These are phyloP conservation scores for Cicer cuneatum DNA, from an alignment of 306 rosid species.

Conservation along the genomic window DNA sequence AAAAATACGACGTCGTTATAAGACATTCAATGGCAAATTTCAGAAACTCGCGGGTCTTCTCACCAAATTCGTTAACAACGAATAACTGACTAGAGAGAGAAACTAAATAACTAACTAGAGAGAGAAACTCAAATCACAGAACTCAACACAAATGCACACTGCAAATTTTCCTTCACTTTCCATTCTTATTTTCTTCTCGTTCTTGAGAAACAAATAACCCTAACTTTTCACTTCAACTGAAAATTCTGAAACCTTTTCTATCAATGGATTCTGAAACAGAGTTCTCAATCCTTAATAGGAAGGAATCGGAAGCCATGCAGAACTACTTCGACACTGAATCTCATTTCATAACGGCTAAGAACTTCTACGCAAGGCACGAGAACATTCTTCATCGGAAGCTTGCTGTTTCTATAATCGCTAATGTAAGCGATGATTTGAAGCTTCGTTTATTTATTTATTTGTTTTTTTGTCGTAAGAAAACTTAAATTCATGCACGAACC, in stretches of 20 bases:
- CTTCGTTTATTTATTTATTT: too few species aligned
- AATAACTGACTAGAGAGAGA: conserved; percentile 1
- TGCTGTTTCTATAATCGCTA: not conserved
- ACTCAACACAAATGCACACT: not conserved
- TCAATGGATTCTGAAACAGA: conserved; percentile 17
- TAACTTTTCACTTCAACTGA: not conserved
- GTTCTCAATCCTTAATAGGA: not conserved
- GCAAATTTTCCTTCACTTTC: not conserved
- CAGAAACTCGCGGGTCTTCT: conserved; percentile 6
- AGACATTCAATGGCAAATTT: not conserved
- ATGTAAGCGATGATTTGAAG: not conserved
- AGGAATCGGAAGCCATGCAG: not conserved
- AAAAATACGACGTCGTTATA: not conserved
- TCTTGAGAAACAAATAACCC: conserved; percentile 31
- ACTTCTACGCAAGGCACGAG: not conserved
- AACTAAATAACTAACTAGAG: not conserved
- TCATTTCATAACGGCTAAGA: not conserved
- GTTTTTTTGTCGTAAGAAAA: not conserved
- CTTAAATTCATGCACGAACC: not conserved
- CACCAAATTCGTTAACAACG: not conserved
- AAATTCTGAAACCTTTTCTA: not conserved
- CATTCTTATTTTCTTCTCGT: not conserved
- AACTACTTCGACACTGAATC: not conserved
- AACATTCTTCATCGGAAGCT: not conserved
- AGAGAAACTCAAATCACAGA: not conserved